Base-by-base conservation (phyloP, 192 early-diverging fungal genomes). In the Mortierella antarctica region DNA sequence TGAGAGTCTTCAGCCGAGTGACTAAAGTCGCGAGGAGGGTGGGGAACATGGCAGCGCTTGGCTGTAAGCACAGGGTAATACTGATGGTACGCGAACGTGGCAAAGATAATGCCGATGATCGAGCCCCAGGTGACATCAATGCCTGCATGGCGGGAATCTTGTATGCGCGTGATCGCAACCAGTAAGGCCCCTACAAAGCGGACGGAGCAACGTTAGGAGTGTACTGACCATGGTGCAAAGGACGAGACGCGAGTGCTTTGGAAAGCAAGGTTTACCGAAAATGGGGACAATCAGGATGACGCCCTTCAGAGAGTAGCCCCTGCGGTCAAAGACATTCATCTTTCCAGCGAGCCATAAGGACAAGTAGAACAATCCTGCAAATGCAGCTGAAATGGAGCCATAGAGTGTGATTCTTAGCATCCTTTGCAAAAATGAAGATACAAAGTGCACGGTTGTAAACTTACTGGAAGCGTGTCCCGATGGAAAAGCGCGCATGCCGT, bases 401-500 rank as follows among this genome's bases (percentile, higher is more conserved):
- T 54, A 53, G 31, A 17, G n/a, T 21, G 62, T 21, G 42, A 7
- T 14, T 42, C 42, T 46, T 59, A 62, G 31, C 53, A 15, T 14
- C 62, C 6, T 57, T 17, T 42, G 6, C 42, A 40, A 46, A 46
- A 15, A 41, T 17, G 47, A 8, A 10, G 41, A 62, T 54, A 21
- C 15, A 8, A 48, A 0, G 14, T 55, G 49, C 3, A 58, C 31
- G 54, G 45, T 41, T 51, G 17, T 21, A 53, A 17, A 86, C 71
- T 70, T 82, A 84, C 89, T 90, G 23, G 91, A 93, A 4, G 97
- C 85, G 83, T 98, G 97, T 0, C 96, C 96, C 6, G 91, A 93
- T 10, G 93, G 93, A 69, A 97, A 98, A 70, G 90, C 91, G 84
- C 90, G 92, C 66, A 93, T 90, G 13, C 94, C 95, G 65, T 96